Evolutionary conservation across 148 eudicot genomes (phyloP).

Genomic region (Cornus kousa): DNA sequence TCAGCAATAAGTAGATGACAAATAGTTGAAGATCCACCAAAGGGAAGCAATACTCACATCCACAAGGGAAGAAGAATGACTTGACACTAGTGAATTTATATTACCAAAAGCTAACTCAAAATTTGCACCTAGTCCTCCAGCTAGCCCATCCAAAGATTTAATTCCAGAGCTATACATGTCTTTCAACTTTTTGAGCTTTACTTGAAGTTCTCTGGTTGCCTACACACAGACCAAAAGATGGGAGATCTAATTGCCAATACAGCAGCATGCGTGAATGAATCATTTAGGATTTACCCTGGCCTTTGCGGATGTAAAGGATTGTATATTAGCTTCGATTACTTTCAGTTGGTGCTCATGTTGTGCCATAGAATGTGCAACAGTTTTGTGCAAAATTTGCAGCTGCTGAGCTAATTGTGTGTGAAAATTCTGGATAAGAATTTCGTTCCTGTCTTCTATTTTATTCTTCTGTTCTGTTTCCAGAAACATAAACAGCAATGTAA

Average conservation of each 20-base stretch:
- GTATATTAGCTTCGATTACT: constrained; percentile 18
- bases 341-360: constrained; percentile 24
- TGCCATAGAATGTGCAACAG: constrained; percentile 21
- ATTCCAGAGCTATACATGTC: constrained; percentile 17
- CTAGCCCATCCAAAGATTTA: constrained; percentile 22
- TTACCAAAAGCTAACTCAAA: constrained; percentile 11
- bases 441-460: constrained; percentile 24
- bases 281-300: constrained; percentile 14
- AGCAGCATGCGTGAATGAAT: not conserved
- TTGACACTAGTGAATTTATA: constrained; percentile 21
- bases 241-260: not conserved
- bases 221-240: not conserved
- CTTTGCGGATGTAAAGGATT: constrained; percentile 16
- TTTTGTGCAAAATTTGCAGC: constrained; percentile 23
- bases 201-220: constrained; percentile 21
- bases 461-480: constrained; percentile 23
- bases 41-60: constrained; percentile 20
- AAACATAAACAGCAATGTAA: constrained; percentile 1
- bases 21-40: not conserved
- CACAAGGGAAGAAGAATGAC: constrained; percentile 22
- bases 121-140: constrained; percentile 25
- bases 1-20: not conserved
- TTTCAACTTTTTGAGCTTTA: constrained; percentile 18
- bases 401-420: constrained; percentile 27
- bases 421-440: constrained; percentile 22